A percentile compares a stretch with the other conserved stretches of the same genome.
These are phyloP conservation scores for Imleria badia DNA, from an alignment of 768 basidiomycete genomes.

Conservation along the genomic window DNA sequence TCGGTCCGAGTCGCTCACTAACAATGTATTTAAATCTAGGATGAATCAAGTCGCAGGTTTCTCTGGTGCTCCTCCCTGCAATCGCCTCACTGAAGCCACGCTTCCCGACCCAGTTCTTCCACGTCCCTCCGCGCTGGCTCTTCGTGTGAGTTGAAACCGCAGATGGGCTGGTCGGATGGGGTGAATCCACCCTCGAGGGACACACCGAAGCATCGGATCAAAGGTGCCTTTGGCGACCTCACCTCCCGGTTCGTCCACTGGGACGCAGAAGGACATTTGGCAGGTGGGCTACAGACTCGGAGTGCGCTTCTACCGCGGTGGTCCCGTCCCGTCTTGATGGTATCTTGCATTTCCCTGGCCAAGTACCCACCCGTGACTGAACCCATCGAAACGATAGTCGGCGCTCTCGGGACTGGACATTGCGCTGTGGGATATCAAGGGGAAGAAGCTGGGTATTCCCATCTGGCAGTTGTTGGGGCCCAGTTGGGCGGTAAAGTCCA, in stretches of 20 bases:
- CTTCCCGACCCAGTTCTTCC: constrained; percentile 46
- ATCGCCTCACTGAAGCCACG: too few relatives aligned
- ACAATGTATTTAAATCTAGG: too few relatives aligned
- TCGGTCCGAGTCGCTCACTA: too few relatives aligned
- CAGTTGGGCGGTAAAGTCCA: constrained; percentile 70
- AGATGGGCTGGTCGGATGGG: constrained; percentile 69
- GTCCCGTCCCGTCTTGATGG: constrained; percentile 70
- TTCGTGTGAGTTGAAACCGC: constrained; percentile 69
- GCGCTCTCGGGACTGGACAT: constrained; percentile 64
- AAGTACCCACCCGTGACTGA: background rate
- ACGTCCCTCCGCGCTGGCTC: constrained; percentile 71
- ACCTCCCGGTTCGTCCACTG: constrained; percentile 56
- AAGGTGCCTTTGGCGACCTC: constrained; percentile 65
- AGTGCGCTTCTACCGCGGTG: constrained; percentile 71
- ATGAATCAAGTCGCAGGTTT: background rate
- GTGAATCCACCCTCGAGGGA: constrained; percentile 69
- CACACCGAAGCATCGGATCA: constrained; percentile 75
- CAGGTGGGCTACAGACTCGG: constrained; percentile 64
- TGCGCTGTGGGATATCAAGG: constrained; percentile 76
- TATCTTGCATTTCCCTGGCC: constrained; percentile 11
- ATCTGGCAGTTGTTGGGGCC: constrained; percentile 68
- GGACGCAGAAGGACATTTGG: constrained; percentile 71
- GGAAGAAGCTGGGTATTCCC: constrained; percentile 67
- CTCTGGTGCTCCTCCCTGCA: background rate
- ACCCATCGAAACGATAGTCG: constrained; percentile 31